These are phyloP conservation scores for Trifolium subterraneum DNA, from an alignment of 306 rosid genomes.

Conservation along the genomic window DNA sequence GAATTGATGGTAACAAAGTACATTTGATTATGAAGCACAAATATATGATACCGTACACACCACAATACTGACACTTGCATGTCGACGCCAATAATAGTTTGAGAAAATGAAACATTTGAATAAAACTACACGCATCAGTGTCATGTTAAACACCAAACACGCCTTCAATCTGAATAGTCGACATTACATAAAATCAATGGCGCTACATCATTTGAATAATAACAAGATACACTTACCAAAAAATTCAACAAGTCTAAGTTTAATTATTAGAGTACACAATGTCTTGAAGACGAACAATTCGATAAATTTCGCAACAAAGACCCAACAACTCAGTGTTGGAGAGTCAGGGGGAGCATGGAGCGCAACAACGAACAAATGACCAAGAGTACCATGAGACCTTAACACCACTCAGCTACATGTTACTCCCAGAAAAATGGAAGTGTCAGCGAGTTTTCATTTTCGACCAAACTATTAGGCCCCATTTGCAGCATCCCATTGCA, in stretches of 20 bases:
- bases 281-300: slow-evolving; percentile 27
- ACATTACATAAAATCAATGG: neutral
- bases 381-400: neutral
- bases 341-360: neutral
- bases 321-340: neutral
- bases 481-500: slow-evolving; percentile 50
- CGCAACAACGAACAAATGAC: neutral
- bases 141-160: neutral
- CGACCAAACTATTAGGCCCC: slow-evolving; percentile 58
- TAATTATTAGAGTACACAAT: slow-evolving; percentile 25
- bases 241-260: slow-evolving; percentile 39
- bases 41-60: no score
- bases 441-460: slow-evolving; percentile 51
- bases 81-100: neutral
- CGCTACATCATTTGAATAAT: slow-evolving; percentile 14
- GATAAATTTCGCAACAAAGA: slow-evolving; percentile 27
- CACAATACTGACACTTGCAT: neutral
- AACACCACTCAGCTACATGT: neutral
- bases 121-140: neutral
- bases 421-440: slow-evolving; percentile 77
- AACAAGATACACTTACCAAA: slow-evolving; percentile 17
- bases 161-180: neutral
- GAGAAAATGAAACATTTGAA: neutral
- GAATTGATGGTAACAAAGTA: slow-evolving; percentile 8
- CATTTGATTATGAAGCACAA: neutral